A percentile compares a stretch with the other conserved stretches of the same genome.
Conservation (phyloP, 306 rosid species). For the Abrus pulchellus region DNA sequence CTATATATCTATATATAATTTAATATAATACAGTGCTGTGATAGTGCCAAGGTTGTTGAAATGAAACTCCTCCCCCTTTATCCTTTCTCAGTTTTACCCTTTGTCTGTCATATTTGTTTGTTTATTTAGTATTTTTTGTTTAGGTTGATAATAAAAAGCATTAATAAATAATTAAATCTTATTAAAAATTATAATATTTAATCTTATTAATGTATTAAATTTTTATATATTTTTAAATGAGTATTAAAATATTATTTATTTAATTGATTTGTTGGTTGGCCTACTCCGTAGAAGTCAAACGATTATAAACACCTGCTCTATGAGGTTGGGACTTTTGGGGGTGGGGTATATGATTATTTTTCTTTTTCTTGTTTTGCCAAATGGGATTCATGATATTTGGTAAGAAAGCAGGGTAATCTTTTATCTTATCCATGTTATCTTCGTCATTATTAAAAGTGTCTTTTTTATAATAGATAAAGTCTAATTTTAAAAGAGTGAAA, state of each 20-base stretch:
- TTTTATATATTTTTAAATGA: too few species aligned
- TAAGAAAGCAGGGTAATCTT: constrained; percentile 3
- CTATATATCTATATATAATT: neutral
- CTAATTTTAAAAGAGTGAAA: too few species aligned
- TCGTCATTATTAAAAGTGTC: neutral
- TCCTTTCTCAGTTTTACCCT: constrained; percentile 42
- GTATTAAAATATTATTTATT: too few species aligned
- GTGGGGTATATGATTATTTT: too few species aligned
- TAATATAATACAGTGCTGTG: neutral
- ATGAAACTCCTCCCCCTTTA: constrained; percentile 20
- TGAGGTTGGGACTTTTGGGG: neutral
- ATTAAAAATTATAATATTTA: too few species aligned
- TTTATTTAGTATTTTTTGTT: too few species aligned
- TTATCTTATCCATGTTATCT: neutral
- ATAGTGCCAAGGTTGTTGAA: constrained; percentile 12
- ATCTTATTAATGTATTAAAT: too few species aligned
- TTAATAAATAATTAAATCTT: too few species aligned
- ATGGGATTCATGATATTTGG: neutral
- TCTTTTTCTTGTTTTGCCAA: too few species aligned
- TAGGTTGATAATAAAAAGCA: too few species aligned
- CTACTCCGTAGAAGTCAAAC: neutral
- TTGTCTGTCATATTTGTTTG: neutral
- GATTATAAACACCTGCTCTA: neutral
- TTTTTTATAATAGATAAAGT: neutral
- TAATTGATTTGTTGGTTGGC: neutral